Conservation (phyloP, 306 rosid species). For the Inga oerstediana region DNA sequence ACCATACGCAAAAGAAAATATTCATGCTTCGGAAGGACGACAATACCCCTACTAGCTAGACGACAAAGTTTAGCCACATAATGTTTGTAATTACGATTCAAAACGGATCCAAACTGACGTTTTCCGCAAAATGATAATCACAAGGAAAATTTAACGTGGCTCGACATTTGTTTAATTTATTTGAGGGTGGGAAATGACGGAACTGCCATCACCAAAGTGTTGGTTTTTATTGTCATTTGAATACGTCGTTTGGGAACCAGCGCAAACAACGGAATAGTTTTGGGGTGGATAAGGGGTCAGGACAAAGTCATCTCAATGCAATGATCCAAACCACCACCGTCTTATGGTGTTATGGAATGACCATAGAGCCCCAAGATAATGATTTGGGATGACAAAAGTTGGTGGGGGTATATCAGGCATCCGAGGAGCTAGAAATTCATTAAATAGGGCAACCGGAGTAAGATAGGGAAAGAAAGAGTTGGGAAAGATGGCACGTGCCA, state of each 20-base stretch:
- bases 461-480: slow-evolving; percentile 31
- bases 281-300: slow-evolving; percentile 68
- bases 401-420: slow-evolving; percentile 46
- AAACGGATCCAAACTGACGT: not conserved
- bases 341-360: slow-evolving; percentile 34
- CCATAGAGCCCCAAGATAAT: slow-evolving; percentile 53
- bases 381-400: slow-evolving; percentile 33
- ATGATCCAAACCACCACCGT: slow-evolving; percentile 62
- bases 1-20: slow-evolving; percentile 30
- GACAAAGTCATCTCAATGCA: slow-evolving; percentile 75
- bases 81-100: not conserved
- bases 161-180: not conserved
- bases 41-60: slow-evolving; percentile 21
- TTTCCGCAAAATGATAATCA: not conserved
- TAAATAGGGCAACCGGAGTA: slow-evolving; percentile 44
- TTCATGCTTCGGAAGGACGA: slow-evolving; percentile 33
- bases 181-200: slow-evolving; percentile 15
- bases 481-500: slow-evolving; percentile 52
- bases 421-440: slow-evolving; percentile 13
- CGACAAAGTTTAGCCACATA: slow-evolving; percentile 21
- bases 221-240: slow-evolving; percentile 54
- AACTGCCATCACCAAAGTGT: slow-evolving; percentile 35
- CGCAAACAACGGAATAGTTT: slow-evolving; percentile 67
- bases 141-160: slow-evolving; percentile 8
- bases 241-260: slow-evolving; percentile 55